Conservation (phyloP, 306 rosid species). For the Casuarina equisetifolia region DNA sequence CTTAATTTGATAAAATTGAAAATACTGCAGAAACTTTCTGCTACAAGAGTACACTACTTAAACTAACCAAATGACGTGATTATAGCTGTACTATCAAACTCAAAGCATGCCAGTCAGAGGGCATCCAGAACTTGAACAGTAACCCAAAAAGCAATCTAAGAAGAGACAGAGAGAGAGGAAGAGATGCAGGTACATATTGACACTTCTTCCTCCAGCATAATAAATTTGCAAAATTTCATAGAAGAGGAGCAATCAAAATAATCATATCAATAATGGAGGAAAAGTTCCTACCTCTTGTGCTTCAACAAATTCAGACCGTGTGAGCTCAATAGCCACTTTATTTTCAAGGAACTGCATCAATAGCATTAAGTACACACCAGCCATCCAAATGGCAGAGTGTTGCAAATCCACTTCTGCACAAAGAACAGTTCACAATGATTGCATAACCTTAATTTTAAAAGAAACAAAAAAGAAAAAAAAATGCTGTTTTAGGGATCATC, state of each 20-base stretch:
- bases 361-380: slow-evolving; percentile 92
- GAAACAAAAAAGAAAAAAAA: slow-evolving; percentile 4
- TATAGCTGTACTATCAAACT: background rate
- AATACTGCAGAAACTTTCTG: background rate
- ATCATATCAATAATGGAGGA: slow-evolving; percentile 21
- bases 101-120: background rate
- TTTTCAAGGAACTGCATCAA: slow-evolving; percentile 96
- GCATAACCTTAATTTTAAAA: slow-evolving; percentile 20
- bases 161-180: background rate
- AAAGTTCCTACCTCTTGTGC: slow-evolving; percentile 79
- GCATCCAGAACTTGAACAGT: background rate
- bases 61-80: background rate
- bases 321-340: slow-evolving; percentile 92
- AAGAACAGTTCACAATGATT: slow-evolving; percentile 37
- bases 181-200: background rate
- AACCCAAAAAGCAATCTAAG: background rate
- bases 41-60: background rate
- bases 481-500: slow-evolving; percentile 13
- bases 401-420: slow-evolving; percentile 87
- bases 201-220: background rate
- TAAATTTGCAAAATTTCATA: background rate
- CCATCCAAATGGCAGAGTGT: slow-evolving; percentile 97
- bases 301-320: slow-evolving; percentile 85
- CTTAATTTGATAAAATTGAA: background rate
- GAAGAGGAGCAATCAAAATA: background rate